phyloP scores from a whole-genome alignment of 768 basidiomycete genomes.

The Hypholoma fasciculare region DNA sequence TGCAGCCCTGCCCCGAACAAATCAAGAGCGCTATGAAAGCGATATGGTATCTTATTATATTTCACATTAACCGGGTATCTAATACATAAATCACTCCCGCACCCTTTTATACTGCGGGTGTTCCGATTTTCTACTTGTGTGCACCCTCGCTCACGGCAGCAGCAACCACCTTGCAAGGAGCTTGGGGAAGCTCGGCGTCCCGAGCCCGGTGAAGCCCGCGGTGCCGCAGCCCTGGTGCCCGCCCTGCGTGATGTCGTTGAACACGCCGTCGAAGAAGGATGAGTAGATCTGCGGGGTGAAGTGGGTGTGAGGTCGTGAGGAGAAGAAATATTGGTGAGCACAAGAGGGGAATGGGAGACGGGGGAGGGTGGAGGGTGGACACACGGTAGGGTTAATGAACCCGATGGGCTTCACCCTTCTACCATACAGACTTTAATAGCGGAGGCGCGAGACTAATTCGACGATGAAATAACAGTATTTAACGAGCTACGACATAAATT shows the following conservation, averaged over 20 bases:
- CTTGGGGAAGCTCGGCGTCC: conserved; percentile 42
- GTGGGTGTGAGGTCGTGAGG: too few species aligned
- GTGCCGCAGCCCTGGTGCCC: conserved; percentile 46
- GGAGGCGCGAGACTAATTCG: too few species aligned
- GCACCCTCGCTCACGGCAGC: conserved; percentile 25
- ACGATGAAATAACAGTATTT: too few species aligned
- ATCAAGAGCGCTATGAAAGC: too few species aligned
- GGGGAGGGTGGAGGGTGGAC: conserved; percentile 17
- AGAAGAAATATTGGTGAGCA: too few species aligned
- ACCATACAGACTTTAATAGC: too few species aligned
- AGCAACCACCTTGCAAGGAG: conserved; percentile 34
- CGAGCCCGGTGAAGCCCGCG: conserved; percentile 48
- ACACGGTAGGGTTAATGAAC: conserved; percentile 45
- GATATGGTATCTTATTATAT: too few species aligned
- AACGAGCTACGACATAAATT: too few species aligned
- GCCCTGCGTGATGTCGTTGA: conserved; percentile 50
- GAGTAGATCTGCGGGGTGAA: conserved; percentile 59
- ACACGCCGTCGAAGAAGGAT: conserved; percentile 33
- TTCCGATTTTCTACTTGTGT: too few species aligned
- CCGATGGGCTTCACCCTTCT: conserved; percentile 45
- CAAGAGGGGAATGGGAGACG: background rate
- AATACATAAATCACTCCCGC: background rate
- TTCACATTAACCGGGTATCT: too few species aligned
- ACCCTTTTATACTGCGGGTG: too few species aligned
- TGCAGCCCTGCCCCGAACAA: too few species aligned